Percentiles rank a stretch among this genome's conserved stretches.
These are phyloP conservation scores for Phytopythium litorale DNA, from an alignment of 352 stramenopile species.

Conservation along the genomic window DNA sequence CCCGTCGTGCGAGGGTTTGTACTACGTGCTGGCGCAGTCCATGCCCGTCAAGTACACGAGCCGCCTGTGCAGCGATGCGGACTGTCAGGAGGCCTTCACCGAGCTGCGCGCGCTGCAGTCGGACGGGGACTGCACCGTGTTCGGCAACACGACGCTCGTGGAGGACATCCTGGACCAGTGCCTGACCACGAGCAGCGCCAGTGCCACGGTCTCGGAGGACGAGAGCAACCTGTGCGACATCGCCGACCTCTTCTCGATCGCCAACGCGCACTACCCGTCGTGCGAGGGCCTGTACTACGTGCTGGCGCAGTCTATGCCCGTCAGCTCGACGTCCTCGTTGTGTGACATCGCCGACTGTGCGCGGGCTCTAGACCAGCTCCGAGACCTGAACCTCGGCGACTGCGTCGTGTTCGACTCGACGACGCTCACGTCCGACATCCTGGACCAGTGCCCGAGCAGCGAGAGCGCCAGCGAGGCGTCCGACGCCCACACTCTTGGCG, in stretches of 20 bases:
- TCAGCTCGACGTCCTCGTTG: constrained; percentile 19
- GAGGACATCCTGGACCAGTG: constrained; percentile 25
- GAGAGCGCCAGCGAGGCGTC: background rate
- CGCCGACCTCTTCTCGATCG: no score
- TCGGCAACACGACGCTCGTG: constrained; percentile 14
- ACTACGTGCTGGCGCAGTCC: constrained; percentile 24
- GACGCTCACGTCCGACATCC: constrained; percentile 18
- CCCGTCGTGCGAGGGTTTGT: constrained; percentile 15
- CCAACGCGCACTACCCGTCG: constrained; percentile 9
- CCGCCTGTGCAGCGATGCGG: constrained; percentile 12
- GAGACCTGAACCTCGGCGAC: constrained; percentile 19
- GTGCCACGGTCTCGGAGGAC: background rate
- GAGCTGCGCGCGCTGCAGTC: constrained; percentile 12
- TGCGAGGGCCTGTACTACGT: constrained; percentile 25
- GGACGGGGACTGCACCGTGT: constrained; percentile 23
- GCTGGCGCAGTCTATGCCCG: constrained; percentile 19
- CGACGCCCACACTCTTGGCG: background rate
- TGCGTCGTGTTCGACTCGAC: constrained; percentile 26
- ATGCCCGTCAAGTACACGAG: constrained; percentile 24
- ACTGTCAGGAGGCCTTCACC: constrained; percentile 16
- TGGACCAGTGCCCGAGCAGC: constrained; percentile 16
- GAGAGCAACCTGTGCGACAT: no score
- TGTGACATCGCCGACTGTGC: constrained; percentile 18
- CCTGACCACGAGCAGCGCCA: background rate
- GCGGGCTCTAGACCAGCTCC: constrained; percentile 11